phyloP scores from a whole-genome alignment of 371 early-diverging fungal genomes.

The Rhizopus stolonifer region DNA sequence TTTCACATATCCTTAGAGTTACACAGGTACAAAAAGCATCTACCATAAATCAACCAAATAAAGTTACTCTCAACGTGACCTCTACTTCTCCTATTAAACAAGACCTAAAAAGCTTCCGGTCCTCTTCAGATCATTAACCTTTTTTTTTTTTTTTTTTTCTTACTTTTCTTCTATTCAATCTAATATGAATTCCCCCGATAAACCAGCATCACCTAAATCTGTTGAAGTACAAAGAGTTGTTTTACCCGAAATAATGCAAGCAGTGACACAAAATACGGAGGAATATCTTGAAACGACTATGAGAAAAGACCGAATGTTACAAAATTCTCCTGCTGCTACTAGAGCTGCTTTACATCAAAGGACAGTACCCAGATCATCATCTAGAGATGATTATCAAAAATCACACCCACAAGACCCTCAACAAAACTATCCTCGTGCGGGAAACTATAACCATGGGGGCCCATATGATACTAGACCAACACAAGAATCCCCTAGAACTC shows the following conservation, averaged over 20 bases:
- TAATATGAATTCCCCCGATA: background rate
- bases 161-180: background rate
- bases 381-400: background rate
- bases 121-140: too few species aligned
- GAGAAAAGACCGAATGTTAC: background rate
- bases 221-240: slow-evolving; percentile 24
- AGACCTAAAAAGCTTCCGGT: too few species aligned
- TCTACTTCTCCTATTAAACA: slow-evolving; percentile 11
- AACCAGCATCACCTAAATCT: slow-evolving; percentile 26
- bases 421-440: background rate
- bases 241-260: slow-evolving; percentile 28
- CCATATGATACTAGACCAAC: background rate
- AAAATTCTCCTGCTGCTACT: background rate
- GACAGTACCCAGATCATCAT: background rate
- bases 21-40: slow-evolving; percentile 7
- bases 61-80: slow-evolving; percentile 21
- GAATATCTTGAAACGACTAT: slow-evolving; percentile 14
- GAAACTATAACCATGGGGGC: background rate
- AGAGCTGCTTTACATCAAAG: background rate
- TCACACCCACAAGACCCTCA: background rate
- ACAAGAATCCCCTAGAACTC: background rate
- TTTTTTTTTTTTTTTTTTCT: background rate
- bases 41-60: slow-evolving; percentile 12
- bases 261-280: slow-evolving; percentile 26
- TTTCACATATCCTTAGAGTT: slow-evolving; percentile 24